These are phyloP conservation scores for Parietaria judaica DNA, from an alignment of 306 rosid species.

Conservation along the genomic window DNA sequence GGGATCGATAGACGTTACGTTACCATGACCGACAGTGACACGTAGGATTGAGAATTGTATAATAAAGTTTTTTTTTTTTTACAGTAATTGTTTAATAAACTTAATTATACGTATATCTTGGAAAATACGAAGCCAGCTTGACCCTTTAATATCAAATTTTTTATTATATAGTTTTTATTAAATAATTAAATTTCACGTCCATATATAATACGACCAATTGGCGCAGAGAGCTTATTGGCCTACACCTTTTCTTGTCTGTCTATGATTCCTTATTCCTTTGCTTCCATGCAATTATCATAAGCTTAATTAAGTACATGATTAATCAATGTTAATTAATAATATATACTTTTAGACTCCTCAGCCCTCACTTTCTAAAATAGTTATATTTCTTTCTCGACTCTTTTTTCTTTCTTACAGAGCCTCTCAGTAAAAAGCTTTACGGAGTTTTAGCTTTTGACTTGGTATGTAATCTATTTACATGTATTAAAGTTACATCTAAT, in stretches of 20 bases:
- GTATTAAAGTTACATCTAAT: no score
- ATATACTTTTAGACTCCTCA: no score
- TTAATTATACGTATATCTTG: constrained; percentile 10
- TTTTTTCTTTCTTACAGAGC: no score
- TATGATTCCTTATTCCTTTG: not conserved
- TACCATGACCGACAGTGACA: constrained; percentile 39
- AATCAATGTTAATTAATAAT: not conserved
- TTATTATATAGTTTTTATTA: not conserved
- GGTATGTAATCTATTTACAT: no score
- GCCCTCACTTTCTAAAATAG: no score
- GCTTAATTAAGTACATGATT: not conserved
- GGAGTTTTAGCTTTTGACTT: no score
- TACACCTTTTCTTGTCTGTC: constrained; percentile 14
- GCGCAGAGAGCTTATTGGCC: constrained; percentile 23
- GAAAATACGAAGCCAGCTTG: constrained; percentile 41
- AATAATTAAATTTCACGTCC: not conserved
- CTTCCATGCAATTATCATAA: not conserved
- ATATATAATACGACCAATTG: constrained; percentile 17
- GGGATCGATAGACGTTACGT: constrained; percentile 17
- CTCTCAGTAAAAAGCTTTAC: no score
- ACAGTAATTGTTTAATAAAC: constrained; percentile 12
- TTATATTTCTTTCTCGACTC: no score
- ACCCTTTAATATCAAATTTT: not conserved
- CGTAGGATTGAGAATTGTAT: constrained; percentile 21
- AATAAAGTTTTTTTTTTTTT: no score